These are phyloP conservation scores for Cyclotella sp. DNA, from an alignment of 108 stramenopile genomes.

Conservation along the genomic window DNA sequence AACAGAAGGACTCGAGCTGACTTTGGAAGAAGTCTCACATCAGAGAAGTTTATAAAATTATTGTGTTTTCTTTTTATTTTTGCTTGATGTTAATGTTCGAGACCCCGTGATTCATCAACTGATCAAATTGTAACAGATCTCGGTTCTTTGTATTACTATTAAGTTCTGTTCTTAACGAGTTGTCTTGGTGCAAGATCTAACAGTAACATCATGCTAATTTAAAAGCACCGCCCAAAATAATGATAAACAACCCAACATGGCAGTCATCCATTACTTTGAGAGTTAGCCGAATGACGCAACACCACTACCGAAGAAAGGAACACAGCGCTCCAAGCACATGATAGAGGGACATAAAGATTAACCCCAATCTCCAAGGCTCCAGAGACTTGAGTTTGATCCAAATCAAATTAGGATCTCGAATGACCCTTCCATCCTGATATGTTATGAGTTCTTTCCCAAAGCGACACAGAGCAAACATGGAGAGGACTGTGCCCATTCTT, in stretches of 20 bases:
- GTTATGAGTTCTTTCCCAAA: conserved; percentile 48
- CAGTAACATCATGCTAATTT: no score
- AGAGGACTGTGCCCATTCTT: conserved; percentile 47
- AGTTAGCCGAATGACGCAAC: background rate
- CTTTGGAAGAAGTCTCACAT: conserved; percentile 10
- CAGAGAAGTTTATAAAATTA: background rate
- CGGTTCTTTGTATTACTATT: no score
- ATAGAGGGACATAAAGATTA: conserved; percentile 40
- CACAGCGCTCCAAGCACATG: conserved; percentile 30
- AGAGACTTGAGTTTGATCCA: conserved; percentile 26
- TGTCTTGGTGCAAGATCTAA: no score
- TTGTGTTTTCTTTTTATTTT: no score
- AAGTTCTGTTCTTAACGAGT: no score
- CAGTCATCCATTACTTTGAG: background rate
- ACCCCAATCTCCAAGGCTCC: conserved; percentile 47
- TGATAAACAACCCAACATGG: no score
- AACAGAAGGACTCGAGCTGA: conserved; percentile 17
- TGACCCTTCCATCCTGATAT: conserved; percentile 36
- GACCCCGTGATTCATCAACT: no score
- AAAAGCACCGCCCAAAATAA: no score
- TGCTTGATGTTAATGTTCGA: no score
- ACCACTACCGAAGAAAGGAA: conserved; percentile 15
- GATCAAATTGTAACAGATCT: no score
- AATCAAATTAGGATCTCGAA: conserved; percentile 38
- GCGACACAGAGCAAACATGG: conserved; percentile 46